Base-by-base conservation (phyloP, 2,329 filamentous ascomycete species). In the Beauveria rudraprayagi region DNA sequence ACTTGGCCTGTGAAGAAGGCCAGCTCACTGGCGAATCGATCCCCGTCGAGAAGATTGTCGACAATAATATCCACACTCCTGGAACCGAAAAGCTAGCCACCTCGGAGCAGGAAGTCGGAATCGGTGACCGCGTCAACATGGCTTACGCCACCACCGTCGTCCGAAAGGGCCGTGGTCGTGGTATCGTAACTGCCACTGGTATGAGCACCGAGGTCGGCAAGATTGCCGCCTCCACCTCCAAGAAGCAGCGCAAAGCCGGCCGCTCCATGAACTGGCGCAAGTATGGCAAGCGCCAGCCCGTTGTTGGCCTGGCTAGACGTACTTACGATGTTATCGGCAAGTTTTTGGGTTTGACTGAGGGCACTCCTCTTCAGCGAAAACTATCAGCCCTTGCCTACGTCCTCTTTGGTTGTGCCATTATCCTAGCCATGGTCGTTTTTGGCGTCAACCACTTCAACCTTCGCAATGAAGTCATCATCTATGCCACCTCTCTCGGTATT, bases 361-460 rank as follows among this genome's bases (percentile, higher is more conserved):
- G 90, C 34, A 94, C 90, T 2, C 90, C 90, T 3, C 77, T 94
- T 54, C 89, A 92, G 73, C 83, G 87, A 65, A 92, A 90, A 73
- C 78, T 94, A 56, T 88, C 88, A 63, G 89, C 89, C 67, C 80
- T 94, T 63, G 90, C 90, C 11, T 87, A 92, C 61, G 76, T 89
- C 8, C 83, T 94, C 2, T 92, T 93, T 69, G 85, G 82, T 52
- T 86, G 89, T 63, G 90, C 82, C n/a, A 71, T 84, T 11, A 68
- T 83, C 22, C 74, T 84, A 30, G 82, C 82, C 30, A 77, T 84
- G 61, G 78, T 85, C 48, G 82, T 85, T 11, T 84, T 85, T 68
- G 81, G 76, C 0, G 82, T 81, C 56, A 84, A 83, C 67, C 76
- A 78, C 63, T 84, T 83, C 67, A 66, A 78, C 50, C 71, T 80